Percentiles rank a stretch among this genome's conserved stretches.
phyloP scores from a whole-genome alignment of 768 basidiomycete genomes.

The Tulasnella sp. region DNA sequence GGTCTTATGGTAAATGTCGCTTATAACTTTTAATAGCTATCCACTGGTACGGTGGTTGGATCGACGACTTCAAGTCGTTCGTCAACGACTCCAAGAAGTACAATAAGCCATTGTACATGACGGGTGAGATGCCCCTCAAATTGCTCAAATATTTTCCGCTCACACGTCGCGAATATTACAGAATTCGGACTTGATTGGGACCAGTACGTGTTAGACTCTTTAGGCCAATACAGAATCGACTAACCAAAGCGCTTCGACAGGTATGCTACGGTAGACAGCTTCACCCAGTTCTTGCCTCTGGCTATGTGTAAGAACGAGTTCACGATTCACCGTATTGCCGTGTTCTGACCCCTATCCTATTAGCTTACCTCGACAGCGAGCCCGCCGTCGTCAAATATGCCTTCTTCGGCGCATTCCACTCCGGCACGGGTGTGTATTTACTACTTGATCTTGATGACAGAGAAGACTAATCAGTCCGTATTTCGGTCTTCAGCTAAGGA shows the following conservation, averaged over 20 bases:
- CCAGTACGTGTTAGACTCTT: background rate
- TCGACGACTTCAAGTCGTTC: background rate
- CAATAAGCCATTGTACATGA: background rate
- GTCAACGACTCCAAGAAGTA: background rate
- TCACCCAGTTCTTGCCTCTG: background rate
- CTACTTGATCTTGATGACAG: background rate
- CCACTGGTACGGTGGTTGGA: conserved; percentile 11
- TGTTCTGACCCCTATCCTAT: background rate
- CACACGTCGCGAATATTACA: background rate
- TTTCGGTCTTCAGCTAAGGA: background rate
- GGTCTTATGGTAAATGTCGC: background rate
- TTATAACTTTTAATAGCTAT: background rate
- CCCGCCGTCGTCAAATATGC: conserved; percentile 1
- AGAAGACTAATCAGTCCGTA: background rate
- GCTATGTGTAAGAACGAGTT: background rate
- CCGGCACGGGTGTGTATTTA: background rate
- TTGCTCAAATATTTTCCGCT: background rate
- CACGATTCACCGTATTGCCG: background rate
- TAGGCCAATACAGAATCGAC: background rate
- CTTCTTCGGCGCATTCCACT: conserved; percentile 3
- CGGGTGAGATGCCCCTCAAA: background rate
- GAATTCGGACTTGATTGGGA: conserved; percentile 4
- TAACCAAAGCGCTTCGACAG: background rate
- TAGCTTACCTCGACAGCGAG: background rate
- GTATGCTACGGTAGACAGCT: background rate